Evolutionary conservation across 768 basidiomycete species (phyloP).

Genomic region (Phylloporus sp.): DNA sequence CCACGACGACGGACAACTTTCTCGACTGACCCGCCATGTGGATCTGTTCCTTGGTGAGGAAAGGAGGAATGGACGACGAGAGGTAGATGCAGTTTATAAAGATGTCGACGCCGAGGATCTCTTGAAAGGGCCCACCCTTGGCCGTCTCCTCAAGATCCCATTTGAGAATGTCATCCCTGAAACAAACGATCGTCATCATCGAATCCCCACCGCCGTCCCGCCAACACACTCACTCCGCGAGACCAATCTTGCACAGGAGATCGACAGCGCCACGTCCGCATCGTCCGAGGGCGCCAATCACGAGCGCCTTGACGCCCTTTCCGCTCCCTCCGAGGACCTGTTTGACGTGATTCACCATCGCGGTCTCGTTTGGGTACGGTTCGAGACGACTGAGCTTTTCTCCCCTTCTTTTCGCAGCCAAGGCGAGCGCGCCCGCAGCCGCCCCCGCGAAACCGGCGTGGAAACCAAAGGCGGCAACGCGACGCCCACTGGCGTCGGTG

Average conservation of each 20-base stretch:
- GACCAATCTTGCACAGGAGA: slow-evolving; percentile 91
- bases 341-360: slow-evolving; percentile 77
- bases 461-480: slow-evolving; percentile 97
- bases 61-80: slow-evolving; percentile 77
- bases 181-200: not conserved
- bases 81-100: slow-evolving; percentile 99
- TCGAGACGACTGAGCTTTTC: slow-evolving; percentile 60
- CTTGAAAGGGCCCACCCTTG: slow-evolving; percentile 92
- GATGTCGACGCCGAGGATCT: slow-evolving; percentile 94
- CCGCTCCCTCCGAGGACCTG: slow-evolving; percentile 58
- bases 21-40: slow-evolving; percentile 63
- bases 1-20: slow-evolving; percentile 78
- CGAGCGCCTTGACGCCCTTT: slow-evolving; percentile 76
- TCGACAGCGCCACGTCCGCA: slow-evolving; percentile 95
- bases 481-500: slow-evolving; percentile 73
- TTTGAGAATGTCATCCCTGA: slow-evolving; percentile 88
- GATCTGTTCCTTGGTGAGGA: slow-evolving; percentile 69
- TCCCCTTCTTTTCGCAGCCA: slow-evolving; percentile 60
- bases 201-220: not conserved
- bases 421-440: slow-evolving; percentile 81
- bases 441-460: slow-evolving; percentile 99
- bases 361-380: slow-evolving; percentile 79
- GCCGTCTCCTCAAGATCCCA: slow-evolving; percentile 98
- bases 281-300: slow-evolving; percentile 93
- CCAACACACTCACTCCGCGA: slow-evolving; percentile 68